Base-by-base conservation (phyloP, 306 rosid genomes). In the Cicer chorassanicum region DNA sequence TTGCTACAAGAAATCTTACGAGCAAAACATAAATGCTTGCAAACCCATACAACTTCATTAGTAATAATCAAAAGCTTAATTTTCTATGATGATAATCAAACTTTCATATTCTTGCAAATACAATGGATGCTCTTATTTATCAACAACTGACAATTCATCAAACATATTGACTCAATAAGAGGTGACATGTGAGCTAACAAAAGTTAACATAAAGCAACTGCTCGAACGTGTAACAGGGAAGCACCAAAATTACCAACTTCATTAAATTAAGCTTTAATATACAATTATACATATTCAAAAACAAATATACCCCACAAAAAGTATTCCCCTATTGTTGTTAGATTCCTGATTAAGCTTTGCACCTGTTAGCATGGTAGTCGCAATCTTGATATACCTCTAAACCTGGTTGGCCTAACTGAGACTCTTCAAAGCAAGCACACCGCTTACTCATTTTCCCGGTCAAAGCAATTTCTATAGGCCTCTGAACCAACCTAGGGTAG, bases 391-490 rank as follows among this genome's bases (percentile, higher is more conserved):
- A 93, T 50, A 93, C 75, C 80, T 88, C 93, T 68, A 93, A 77
- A 68, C 98, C 96, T 6, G 92, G 29, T 36, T 86, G 96, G 60
- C 55, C 80, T 70, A 93, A 77, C 74, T 93, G 92, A 68, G 88
- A 87, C 79, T 93, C 89, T 73, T 83, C 83, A 78, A 89, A 91
- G 86, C 96, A 93, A 65, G 96, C 97, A 45, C 98, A 93, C 2
- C 98, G 96, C 83, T 79, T 91, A 76, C 96, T 89, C 90, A 89
- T 88, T 82, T 91, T 93, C 48, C 98, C 98, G 0, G 97, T 86
- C 84, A 93, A 79, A 49, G 97, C 98, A 74, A 93, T 91, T 80
- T 93, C 97, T 40, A 82, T 10, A 1, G 98, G 98, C 84, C 96
- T 85, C 82, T 88, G 92, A 59, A 93, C 84, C 68, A 91, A 86